A percentile compares a stretch with the other conserved stretches of the same genome.
Evolutionary conservation across 495 filamentous ascomycete genomes (phyloP).

Genomic region (Trichoderma asperelloides): DNA sequence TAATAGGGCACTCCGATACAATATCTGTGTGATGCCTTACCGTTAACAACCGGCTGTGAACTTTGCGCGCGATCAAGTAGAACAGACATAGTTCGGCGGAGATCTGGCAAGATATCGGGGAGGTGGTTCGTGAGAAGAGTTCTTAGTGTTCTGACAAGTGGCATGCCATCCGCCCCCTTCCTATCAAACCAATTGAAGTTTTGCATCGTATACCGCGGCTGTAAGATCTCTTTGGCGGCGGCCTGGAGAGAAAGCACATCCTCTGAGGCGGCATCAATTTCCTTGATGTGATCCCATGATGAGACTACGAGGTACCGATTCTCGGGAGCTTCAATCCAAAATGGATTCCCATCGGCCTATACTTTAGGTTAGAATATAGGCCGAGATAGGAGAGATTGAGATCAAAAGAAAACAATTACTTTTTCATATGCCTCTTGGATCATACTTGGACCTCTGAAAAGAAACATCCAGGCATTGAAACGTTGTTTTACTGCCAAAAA

Average conservation of each 20-base stretch:
- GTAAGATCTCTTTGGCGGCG: neutral
- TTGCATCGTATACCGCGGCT: neutral
- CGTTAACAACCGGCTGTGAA: neutral
- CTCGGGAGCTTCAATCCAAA: neutral
- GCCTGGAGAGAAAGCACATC: neutral
- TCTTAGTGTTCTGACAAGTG: neutral
- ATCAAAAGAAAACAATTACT: neutral
- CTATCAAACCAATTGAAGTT: neutral
- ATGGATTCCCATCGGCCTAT: neutral
- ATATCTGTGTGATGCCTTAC: neutral
- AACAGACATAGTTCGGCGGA: neutral
- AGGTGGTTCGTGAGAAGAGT: neutral
- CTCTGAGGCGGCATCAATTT: neutral
- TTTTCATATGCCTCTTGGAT: neutral
- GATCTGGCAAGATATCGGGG: neutral
- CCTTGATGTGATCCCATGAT: neutral
- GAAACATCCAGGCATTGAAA: neutral
- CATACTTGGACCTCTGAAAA: neutral
- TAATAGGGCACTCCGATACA: neutral
- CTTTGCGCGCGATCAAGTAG: neutral
- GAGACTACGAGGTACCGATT: neutral
- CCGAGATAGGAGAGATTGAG: neutral
- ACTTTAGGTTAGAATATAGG: neutral
- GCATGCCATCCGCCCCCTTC: neutral
- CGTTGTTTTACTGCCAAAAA: neutral